Evolutionary conservation across 208 protist species (phyloP).

Genomic region (Wallacemonas sp.): DNA sequence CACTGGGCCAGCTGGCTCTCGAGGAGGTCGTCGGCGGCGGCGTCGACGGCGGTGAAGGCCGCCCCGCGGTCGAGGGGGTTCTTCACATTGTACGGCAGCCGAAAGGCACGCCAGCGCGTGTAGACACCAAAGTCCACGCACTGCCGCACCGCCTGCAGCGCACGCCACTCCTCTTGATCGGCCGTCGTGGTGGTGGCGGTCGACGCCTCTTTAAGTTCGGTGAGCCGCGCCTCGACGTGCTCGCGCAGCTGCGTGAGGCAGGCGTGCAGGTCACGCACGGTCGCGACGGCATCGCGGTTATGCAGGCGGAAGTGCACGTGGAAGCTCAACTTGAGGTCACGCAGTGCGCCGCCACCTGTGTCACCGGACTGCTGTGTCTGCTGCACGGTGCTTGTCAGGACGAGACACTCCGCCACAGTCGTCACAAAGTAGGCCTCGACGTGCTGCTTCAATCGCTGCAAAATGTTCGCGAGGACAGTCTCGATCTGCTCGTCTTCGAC

Average conservation of each 20-base stretch:
- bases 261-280: constrained; percentile 55
- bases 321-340: constrained; percentile 73
- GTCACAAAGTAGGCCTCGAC: constrained; percentile 41
- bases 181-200: background rate
- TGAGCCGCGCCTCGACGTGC: constrained; percentile 26
- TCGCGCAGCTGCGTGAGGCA: constrained; percentile 54
- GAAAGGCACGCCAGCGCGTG: constrained; percentile 83
- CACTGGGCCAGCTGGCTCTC: constrained; percentile 32
- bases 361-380: background rate
- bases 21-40: constrained; percentile 60
- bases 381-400: constrained; percentile 72
- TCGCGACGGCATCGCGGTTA: constrained; percentile 37
- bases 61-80: constrained; percentile 21
- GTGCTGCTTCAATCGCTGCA: constrained; percentile 35
- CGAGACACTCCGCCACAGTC: constrained; percentile 47
- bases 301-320: constrained; percentile 81
- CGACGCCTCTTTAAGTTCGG: background rate
- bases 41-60: constrained; percentile 32
- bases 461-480: constrained; percentile 34
- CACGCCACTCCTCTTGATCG: background rate
- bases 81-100: constrained; percentile 88
- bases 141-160: constrained; percentile 30
- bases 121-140: constrained; percentile 89
- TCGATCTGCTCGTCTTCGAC: constrained; percentile 30
- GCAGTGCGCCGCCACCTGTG: constrained; percentile 1